Conservation (phyloP, 2,329 filamentous ascomycete genomes). For the Fusarium tjaetaba region DNA sequence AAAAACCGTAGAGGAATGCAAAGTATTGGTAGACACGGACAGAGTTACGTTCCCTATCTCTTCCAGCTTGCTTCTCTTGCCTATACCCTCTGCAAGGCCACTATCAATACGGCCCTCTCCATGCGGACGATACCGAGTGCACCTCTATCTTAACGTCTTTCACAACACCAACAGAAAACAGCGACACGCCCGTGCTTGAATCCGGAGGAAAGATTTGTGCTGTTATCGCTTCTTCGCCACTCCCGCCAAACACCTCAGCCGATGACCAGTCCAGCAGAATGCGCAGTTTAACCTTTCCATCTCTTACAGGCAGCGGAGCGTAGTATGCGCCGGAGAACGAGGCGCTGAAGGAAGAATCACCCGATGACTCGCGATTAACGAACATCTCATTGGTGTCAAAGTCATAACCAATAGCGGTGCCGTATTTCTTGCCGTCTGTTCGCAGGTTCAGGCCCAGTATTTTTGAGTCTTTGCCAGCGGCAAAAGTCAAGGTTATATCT, state of each 20-base stretch:
- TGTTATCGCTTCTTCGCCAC: background rate
- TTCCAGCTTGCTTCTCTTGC: background rate
- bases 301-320: background rate
- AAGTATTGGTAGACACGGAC: rapidly evolving
- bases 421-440: background rate
- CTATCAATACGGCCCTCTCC: background rate
- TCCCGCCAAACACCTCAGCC: background rate
- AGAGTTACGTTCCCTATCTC: rapidly evolving
- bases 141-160: background rate
- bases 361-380: background rate
- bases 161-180: background rate
- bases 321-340: background rate
- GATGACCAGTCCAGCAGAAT: background rate
- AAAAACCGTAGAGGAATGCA: no score
- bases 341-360: background rate
- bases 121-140: background rate
- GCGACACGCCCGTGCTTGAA: background rate
- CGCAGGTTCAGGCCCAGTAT: background rate
- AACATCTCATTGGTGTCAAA: background rate
- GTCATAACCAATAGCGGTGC: background rate
- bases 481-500: background rate
- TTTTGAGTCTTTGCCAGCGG: background rate
- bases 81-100: rapidly evolving
- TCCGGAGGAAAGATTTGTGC: background rate
- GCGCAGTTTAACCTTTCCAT: background rate